Base-by-base conservation (phyloP, 177 flowering plant genomes). In the Vitis hybrid region DNA sequence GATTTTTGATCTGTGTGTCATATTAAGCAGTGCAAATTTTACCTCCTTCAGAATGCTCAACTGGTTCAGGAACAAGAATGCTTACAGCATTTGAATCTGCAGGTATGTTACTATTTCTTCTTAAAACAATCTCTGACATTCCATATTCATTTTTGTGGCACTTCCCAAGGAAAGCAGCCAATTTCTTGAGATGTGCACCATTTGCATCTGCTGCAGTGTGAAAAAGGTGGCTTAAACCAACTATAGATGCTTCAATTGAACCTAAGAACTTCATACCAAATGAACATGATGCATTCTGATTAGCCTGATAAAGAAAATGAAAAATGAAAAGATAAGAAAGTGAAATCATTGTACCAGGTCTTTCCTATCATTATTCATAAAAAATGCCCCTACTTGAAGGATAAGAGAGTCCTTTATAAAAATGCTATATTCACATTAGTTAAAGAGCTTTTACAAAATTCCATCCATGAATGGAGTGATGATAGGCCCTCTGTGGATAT, bases 51-150 rank as follows among this genome's bases (percentile, higher is more conserved):
- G 79, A 72, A 52, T 71, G 72, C 21, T 82, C 80, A 54, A 85
- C 86, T 12, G 80, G 86, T 74, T 88, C 75, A 39, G 87, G 81
- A 78, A 91, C 82, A 77, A 86, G 82, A 75, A 91, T 78, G 69
- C 87, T 86, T 56, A 93, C 89, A 70, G 98, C 98, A 83, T 93
- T 93, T 51, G 76, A 61, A 75, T 93, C 97, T 11, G 89, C 94
- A 69, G 89, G 83, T 66, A 93, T 76, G 74, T 84, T 84, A 50
- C 62, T 65, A 67, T 83, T 85, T 85, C 98, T 88, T 82, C 83
- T 89, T 76, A 93, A 78, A 70, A 89, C 74, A 75, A 88, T 76
- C 82, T 88, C 86, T 21, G 77, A 75, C 91, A 86, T 75, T 39
- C 87, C 92, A 81, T 77, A 66, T 59, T 66, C 83, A 78, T 85